phyloP scores from a whole-genome alignment of 345 rosid genomes.

The Litchi chinensis region DNA sequence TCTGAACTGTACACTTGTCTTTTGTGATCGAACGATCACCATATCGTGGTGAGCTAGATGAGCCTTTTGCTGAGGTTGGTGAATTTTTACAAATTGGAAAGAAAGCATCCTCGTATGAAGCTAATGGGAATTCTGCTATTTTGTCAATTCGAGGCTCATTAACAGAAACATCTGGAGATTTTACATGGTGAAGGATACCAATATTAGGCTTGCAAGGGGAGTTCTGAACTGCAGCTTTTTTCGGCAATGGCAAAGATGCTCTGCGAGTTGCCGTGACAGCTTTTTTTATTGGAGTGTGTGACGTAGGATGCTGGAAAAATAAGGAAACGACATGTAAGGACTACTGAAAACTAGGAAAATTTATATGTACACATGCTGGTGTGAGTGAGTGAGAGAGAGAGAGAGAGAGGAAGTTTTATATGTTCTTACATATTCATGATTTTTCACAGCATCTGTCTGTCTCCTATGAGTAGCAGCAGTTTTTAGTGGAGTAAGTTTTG shows the following conservation, averaged over 20 bases:
- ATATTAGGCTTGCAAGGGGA: conserved; percentile 41
- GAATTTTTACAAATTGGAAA: conserved; percentile 55
- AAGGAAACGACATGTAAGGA: conserved; percentile 22
- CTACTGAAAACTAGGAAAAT: conserved; percentile 13
- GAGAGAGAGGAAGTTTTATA: conserved; percentile 6
- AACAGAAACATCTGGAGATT: conserved; percentile 94
- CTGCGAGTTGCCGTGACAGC: conserved; percentile 61
- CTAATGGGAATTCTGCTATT: conserved; percentile 92
- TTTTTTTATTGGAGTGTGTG: conserved; percentile 43
- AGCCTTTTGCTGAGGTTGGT: conserved; percentile 68
- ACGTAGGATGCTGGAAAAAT: conserved; percentile 59
- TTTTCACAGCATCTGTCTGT: conserved; percentile 44
- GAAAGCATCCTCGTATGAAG: conserved; percentile 78
- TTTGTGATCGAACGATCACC: conserved; percentile 74
- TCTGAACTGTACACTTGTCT: conserved; percentile 88
- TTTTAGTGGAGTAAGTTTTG: conserved; percentile 49
- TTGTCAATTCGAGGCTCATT: conserved; percentile 94
- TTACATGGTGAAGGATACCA: conserved; percentile 53
- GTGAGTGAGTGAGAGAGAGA: not conserved
- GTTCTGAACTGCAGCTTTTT: conserved; percentile 43
- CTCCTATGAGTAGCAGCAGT: conserved; percentile 52
- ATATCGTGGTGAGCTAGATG: conserved; percentile 54
- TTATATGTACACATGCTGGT: not conserved
- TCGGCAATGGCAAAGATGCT: conserved; percentile 71
- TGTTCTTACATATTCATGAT: conserved; percentile 66